Percentiles rank a stretch among this genome's conserved stretches.
phyloP scores from a whole-genome alignment of 169 alveolate genomes.

The Plasmodium gaboni region DNA sequence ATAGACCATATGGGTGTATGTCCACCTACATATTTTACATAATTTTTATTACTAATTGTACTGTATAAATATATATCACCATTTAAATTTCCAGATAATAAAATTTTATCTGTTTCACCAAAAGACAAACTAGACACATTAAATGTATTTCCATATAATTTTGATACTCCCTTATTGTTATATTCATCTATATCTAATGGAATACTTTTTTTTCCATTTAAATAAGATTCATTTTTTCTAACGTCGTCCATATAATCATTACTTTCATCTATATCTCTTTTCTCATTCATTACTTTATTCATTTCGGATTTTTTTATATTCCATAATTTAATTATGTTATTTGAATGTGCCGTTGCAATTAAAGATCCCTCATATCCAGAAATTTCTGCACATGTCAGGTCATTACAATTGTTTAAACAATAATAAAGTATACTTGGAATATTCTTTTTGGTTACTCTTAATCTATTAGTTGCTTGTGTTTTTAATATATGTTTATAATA shows the following conservation, averaged over 20 bases:
- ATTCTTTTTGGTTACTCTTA: constrained; percentile 62
- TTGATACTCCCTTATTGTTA: constrained; percentile 53
- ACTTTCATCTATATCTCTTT: constrained; percentile 7
- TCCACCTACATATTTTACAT: constrained; percentile 75
- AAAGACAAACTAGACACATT: constrained; percentile 64
- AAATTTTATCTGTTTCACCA: constrained; percentile 76
- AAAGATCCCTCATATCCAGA: constrained; percentile 73
- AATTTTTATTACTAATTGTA: constrained; percentile 66
- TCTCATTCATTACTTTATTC: constrained; percentile 45
- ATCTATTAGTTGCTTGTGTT: constrained; percentile 44
- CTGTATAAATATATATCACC: constrained; percentile 74
- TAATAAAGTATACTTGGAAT: constrained; percentile 74
- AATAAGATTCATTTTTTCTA: constrained; percentile 22
- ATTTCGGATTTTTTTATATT: constrained; percentile 51
- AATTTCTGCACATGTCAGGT: constrained; percentile 76
- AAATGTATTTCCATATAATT: constrained; percentile 50
- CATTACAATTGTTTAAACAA: constrained; percentile 67
- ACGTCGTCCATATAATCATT: constrained; percentile 2
- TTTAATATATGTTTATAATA: constrained; percentile 65
- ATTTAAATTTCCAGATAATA: constrained; percentile 73
- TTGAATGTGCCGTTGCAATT: constrained; percentile 71
- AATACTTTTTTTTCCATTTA: constrained; percentile 23
- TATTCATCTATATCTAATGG: constrained; percentile 44
- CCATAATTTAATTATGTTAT: constrained; percentile 73
- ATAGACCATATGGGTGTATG: constrained; percentile 74